A percentile compares a stretch with the other conserved stretches of the same genome.
These are phyloP conservation scores for Saccharomyces paradoxus DNA, from an alignment of 805 yeast species.

Conservation along the genomic window DNA sequence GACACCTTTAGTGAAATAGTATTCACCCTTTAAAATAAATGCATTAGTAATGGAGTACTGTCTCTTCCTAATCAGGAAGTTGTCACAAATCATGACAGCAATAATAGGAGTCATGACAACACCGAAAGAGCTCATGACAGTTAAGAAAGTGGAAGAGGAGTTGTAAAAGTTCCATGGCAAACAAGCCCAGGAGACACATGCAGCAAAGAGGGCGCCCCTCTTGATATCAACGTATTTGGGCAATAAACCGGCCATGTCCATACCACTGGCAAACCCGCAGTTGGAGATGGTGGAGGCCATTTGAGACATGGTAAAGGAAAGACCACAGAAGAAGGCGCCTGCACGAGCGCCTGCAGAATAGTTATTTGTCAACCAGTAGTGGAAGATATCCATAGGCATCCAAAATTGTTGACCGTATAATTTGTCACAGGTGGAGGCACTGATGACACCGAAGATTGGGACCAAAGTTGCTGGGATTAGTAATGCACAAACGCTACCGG, in stretches of 20 bases:
- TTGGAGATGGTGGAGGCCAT: constrained; percentile 34
- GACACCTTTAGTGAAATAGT: constrained; percentile 33
- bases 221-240: constrained; percentile 36
- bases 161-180: constrained; percentile 37
- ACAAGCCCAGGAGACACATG: constrained; percentile 30
- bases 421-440: constrained; percentile 33
- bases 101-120: constrained; percentile 34
- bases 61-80: constrained; percentile 32
- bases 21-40: constrained; percentile 25
- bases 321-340: constrained; percentile 35
- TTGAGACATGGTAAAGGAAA: constrained; percentile 33
- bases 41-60: constrained; percentile 29
- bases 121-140: constrained; percentile 34
- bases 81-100: constrained; percentile 36
- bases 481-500: constrained; percentile 30
- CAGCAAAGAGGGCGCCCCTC: constrained; percentile 33
- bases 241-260: constrained; percentile 35
- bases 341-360: constrained; percentile 33
- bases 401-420: constrained; percentile 32
- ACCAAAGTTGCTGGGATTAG: constrained; percentile 35
- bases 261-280: constrained; percentile 37
- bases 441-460: constrained; percentile 37
- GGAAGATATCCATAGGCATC: constrained; percentile 33
- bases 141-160: constrained; percentile 30
- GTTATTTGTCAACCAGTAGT: constrained; percentile 22